Conservation (phyloP, 2,329 filamentous ascomycete species). For the Exophiala sideris region DNA sequence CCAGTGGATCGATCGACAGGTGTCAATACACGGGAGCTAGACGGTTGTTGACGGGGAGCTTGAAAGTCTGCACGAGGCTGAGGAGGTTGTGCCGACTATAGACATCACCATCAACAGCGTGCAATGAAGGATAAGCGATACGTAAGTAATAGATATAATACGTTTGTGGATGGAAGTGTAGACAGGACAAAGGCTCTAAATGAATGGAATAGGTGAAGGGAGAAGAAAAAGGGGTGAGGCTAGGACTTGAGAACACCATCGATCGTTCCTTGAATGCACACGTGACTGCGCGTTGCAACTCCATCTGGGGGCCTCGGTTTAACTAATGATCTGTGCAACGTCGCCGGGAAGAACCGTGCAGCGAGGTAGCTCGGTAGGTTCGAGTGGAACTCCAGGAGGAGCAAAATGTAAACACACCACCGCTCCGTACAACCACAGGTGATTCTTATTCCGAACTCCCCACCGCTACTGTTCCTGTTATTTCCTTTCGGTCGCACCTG, state of each 20-base stretch:
- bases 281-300: neutral
- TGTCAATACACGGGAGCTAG: neutral
- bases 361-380: neutral
- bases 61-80: neutral
- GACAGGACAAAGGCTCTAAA: no score
- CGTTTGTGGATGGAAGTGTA: no score
- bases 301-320: neutral
- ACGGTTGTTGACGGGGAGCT: neutral
- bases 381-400: neutral
- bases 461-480: neutral
- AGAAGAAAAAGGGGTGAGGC: neutral
- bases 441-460: neutral
- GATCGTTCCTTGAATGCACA: neutral
- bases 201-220: neutral
- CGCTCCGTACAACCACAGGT: neutral
- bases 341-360: neutral
- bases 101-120: neutral
- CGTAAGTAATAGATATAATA: no score
- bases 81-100: neutral
- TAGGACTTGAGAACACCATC: neutral
- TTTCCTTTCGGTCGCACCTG: neutral
- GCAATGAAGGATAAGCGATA: no score
- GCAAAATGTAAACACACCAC: conserved; percentile 10
- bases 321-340: neutral
- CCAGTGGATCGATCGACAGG: neutral